These are phyloP conservation scores for Pseudocercospora eumusae DNA, from an alignment of 2,329 filamentous ascomycete species.

Conservation along the genomic window DNA sequence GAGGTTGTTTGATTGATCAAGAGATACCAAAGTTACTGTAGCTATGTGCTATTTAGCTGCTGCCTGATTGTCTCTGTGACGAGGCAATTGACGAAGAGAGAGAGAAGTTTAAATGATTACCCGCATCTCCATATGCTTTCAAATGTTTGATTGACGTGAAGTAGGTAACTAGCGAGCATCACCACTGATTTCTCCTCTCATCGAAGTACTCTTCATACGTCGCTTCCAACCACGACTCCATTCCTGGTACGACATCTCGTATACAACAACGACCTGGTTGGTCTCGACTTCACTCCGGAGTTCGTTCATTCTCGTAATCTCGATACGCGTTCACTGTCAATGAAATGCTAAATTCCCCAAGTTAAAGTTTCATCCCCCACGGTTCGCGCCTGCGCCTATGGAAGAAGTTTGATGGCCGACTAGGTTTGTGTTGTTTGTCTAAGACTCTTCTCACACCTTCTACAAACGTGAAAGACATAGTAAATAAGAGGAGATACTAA, in stretches of 20 bases:
- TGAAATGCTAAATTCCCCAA: neutral
- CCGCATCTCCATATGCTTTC: neutral
- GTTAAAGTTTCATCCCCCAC: neutral
- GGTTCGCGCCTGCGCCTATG: neutral
- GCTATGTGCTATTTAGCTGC: neutral
- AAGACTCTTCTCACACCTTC: neutral
- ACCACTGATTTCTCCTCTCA: too few relatives aligned
- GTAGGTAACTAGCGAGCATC: too few relatives aligned
- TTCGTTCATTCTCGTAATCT: neutral
- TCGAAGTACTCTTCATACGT: too few relatives aligned
- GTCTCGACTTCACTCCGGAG: neutral
- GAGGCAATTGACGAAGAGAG: neutral
- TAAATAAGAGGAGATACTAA: neutral
- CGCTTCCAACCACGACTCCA: too few relatives aligned
- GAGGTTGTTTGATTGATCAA: neutral
- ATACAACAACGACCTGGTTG: neutral
- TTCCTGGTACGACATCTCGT: neutral
- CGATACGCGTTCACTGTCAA: neutral
- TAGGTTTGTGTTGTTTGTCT: neutral
- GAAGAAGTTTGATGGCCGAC: slow-evolving; percentile 1
- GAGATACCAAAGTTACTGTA: slow-evolving; percentile 4
- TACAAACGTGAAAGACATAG: neutral
- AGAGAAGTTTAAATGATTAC: neutral
- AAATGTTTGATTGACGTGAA: too few relatives aligned
- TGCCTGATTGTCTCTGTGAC: neutral